These are phyloP conservation scores for Phytophthora sp. DNA, from an alignment of 352 stramenopile species.

Conservation along the genomic window DNA sequence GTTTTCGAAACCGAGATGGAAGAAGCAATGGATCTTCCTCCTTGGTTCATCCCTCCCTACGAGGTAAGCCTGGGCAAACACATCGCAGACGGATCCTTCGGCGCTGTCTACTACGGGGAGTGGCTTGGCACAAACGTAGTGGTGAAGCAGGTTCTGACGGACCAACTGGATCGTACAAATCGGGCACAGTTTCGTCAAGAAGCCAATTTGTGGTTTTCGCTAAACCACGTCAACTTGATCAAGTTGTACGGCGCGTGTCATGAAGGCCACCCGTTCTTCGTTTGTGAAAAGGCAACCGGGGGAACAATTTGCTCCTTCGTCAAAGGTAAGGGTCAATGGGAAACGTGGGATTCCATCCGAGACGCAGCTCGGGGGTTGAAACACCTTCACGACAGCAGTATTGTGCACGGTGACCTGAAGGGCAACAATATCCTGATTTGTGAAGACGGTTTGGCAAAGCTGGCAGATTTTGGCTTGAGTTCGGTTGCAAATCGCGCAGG, in stretches of 20 bases:
- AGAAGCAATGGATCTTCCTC: neutral
- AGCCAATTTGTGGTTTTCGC: slow-evolving; percentile 22
- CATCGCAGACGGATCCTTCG: slow-evolving; percentile 6
- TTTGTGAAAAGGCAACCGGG: slow-evolving; percentile 22
- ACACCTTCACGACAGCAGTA: slow-evolving; percentile 12
- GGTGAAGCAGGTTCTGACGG: slow-evolving; percentile 4
- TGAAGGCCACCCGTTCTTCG: slow-evolving; percentile 25
- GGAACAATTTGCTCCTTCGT: slow-evolving; percentile 16
- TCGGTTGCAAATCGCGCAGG: neutral
- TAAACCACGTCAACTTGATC: slow-evolving; percentile 33
- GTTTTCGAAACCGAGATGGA: neutral
- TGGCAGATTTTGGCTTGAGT: slow-evolving; percentile 31
- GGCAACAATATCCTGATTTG: slow-evolving; percentile 28
- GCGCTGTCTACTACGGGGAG: neutral
- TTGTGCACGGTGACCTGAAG: slow-evolving; percentile 26
- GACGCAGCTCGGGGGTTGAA: slow-evolving; percentile 7
- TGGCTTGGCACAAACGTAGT: slow-evolving; percentile 12
- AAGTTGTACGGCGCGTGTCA: slow-evolving; percentile 41
- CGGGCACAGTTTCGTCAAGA: slow-evolving; percentile 14
- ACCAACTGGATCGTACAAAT: neutral
- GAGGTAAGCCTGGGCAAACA: slow-evolving; percentile 2
- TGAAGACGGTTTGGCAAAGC: slow-evolving; percentile 5
- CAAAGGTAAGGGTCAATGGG: neutral
- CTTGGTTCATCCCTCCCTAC: slow-evolving; percentile 15
- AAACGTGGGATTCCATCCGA: slow-evolving; percentile 1